These are phyloP conservation scores for Vigna reflexopilosa DNA, from an alignment of 306 rosid species.

Conservation along the genomic window DNA sequence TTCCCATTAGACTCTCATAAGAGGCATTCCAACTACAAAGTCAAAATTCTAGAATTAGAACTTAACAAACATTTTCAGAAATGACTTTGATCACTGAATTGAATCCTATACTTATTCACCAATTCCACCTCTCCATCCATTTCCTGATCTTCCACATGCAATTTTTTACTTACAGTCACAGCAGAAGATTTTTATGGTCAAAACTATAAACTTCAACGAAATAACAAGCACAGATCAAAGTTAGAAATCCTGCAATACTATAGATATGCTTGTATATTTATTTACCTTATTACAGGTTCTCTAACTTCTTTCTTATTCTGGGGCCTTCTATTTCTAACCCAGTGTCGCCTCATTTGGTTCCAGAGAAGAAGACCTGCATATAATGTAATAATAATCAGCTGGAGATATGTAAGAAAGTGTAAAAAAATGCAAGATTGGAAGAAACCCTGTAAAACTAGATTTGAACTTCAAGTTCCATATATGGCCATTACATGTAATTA, in stretches of 20 bases:
- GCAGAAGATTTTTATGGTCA: not conserved
- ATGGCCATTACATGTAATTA: not conserved
- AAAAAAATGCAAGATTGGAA: not conserved
- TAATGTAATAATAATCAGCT: constrained; percentile 35
- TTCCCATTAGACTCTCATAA: constrained; percentile 75
- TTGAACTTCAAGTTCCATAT: constrained; percentile 8
- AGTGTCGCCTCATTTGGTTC: constrained; percentile 78
- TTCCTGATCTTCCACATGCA: constrained; percentile 12
- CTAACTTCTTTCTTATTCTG: constrained; percentile 46
- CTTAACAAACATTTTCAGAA: constrained; percentile 6
- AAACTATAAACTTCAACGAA: no score
- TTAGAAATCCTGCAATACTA: constrained; percentile 21
- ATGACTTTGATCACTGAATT: constrained; percentile 23
- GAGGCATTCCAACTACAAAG: constrained; percentile 76
- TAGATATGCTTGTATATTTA: constrained; percentile 27
- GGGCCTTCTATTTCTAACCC: constrained; percentile 65
- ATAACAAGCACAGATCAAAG: constrained; percentile 2
- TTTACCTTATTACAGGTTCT: constrained; percentile 77
- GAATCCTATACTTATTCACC: constrained; percentile 17
- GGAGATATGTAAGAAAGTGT: constrained; percentile 18
- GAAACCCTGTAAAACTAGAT: constrained; percentile 24
- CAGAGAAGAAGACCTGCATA: constrained; percentile 80
- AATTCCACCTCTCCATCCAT: not conserved
- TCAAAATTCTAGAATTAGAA: constrained; percentile 37
- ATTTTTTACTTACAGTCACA: not conserved